Evolutionary conservation across 1,284 basidiomycete genomes (phyloP).

Genomic region (Phylloboletellus chloephorus): DNA sequence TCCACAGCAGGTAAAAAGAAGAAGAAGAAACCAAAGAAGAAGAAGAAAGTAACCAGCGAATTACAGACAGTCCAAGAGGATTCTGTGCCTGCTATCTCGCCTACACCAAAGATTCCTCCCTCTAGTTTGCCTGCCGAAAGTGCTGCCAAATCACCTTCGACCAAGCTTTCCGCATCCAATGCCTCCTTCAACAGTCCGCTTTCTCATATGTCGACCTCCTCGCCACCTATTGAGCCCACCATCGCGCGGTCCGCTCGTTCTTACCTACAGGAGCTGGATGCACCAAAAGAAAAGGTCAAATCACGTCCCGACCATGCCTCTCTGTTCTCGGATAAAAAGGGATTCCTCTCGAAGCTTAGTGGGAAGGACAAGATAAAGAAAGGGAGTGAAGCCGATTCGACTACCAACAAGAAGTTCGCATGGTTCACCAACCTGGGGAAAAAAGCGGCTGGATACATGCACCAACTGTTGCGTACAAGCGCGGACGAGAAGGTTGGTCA

Average conservation of each 20-base stretch:
- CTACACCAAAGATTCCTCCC: conserved; percentile 19
- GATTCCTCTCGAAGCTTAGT: conserved; percentile 48
- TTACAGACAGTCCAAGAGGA: conserved; percentile 23
- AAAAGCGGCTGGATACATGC: conserved; percentile 55
- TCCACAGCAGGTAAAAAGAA: conserved; percentile 48
- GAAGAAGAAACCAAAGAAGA: conserved; percentile 68
- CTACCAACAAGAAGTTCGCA: conserved; percentile 39
- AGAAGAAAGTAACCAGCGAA: conserved; percentile 46
- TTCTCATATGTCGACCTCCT: conserved; percentile 37
- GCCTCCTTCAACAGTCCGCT: conserved; percentile 23
- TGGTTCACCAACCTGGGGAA: conserved; percentile 55
- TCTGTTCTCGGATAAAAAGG: conserved; percentile 43
- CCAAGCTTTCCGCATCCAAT: conserved; percentile 21
- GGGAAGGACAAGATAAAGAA: conserved; percentile 35
- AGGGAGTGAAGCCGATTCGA: conserved; percentile 33
- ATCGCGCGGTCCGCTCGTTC: conserved; percentile 61
- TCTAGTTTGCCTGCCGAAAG: conserved; percentile 15
- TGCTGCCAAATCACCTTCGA: conserved; percentile 13
- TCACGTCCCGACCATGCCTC: conserved; percentile 54
- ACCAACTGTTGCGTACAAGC: conserved; percentile 55
- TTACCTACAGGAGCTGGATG: conserved; percentile 53
- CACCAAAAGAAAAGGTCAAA: conserved; percentile 61
- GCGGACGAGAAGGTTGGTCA: conserved; percentile 54
- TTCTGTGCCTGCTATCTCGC: conserved; percentile 14
- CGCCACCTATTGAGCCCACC: conserved; percentile 44